A percentile compares a stretch with the other conserved stretches of the same genome.
These are phyloP conservation scores for Nigrograna mackinnonii DNA, from an alignment of 2,329 filamentous ascomycete genomes.

Conservation along the genomic window DNA sequence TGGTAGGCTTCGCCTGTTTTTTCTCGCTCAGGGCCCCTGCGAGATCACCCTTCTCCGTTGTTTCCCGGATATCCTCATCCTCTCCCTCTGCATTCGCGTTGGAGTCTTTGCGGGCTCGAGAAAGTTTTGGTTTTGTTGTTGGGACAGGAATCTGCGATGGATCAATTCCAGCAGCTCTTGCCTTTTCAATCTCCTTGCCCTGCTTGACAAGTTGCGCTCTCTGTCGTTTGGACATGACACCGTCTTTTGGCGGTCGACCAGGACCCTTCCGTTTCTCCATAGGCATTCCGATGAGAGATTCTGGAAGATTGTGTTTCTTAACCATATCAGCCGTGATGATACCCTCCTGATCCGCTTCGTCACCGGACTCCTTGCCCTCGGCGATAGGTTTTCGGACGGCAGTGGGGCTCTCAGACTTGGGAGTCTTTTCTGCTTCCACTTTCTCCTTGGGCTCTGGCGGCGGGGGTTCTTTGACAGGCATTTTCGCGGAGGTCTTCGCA, in stretches of 20 bases:
- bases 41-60: constrained; percentile 41
- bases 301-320: constrained; percentile 44
- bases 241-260: constrained; percentile 81
- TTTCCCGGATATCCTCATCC: constrained; percentile 35
- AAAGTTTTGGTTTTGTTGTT: constrained; percentile 36
- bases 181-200: constrained; percentile 51
- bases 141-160: constrained; percentile 37
- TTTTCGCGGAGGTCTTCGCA: constrained; percentile 23
- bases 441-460: constrained; percentile 29
- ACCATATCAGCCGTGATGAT: constrained; percentile 42
- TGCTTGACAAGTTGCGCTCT: constrained; percentile 66
- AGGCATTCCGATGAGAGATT: constrained; percentile 49
- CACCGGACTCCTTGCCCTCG: constrained; percentile 23
- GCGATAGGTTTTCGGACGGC: constrained; percentile 23
- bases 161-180: constrained; percentile 41
- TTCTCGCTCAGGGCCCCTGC: constrained; percentile 40
- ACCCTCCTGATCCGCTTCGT: constrained; percentile 35
- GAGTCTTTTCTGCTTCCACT: constrained; percentile 21
- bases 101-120: constrained; percentile 38
- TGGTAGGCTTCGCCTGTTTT: constrained; percentile 51
- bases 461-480: constrained; percentile 19
- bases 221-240: constrained; percentile 80
- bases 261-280: constrained; percentile 69
- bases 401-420: constrained; percentile 31
- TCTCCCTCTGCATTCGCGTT: constrained; percentile 41